Conservation (phyloP, 179 eudicot genomes). For the Amaranthus tricolor region DNA sequence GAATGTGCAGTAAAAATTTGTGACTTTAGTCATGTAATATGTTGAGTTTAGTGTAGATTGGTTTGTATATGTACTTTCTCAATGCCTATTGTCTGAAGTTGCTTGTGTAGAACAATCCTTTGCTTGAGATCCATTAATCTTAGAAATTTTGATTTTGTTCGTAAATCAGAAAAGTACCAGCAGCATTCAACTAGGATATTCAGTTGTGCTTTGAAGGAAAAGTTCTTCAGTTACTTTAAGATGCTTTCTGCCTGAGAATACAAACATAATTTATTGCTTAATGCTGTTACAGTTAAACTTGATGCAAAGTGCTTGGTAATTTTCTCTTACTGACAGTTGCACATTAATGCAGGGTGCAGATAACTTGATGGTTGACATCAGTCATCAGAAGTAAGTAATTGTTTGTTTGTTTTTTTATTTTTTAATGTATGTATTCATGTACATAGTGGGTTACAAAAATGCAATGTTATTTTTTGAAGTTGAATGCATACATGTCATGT, state of each 20-base stretch:
- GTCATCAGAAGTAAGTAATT: conserved; percentile 29
- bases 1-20: not conserved
- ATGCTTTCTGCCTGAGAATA: not conserved
- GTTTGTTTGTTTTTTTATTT: not conserved
- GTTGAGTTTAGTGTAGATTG: not conserved
- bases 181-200: not conserved
- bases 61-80: not conserved
- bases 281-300: too few relatives aligned
- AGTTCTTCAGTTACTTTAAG: not conserved
- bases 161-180: not conserved
- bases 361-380: conserved; percentile 7
- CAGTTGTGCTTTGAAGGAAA: not conserved
- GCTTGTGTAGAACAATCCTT: not conserved
- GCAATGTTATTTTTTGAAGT: not conserved
- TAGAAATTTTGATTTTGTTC: not conserved
- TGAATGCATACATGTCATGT: not conserved
- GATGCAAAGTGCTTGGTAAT: not conserved
- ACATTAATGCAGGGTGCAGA: conserved; percentile 22
- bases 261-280: not conserved
- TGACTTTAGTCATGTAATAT: not conserved
- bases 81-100: not conserved
- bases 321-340: not conserved
- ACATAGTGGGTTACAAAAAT: not conserved
- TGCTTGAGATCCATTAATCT: not conserved
- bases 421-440: not conserved